Evolutionary conservation across 805 yeast genomes (phyloP), one percentile per base, ranked within the genome.

Genomic region (Saccharomycopsis babjevae): DNA sequence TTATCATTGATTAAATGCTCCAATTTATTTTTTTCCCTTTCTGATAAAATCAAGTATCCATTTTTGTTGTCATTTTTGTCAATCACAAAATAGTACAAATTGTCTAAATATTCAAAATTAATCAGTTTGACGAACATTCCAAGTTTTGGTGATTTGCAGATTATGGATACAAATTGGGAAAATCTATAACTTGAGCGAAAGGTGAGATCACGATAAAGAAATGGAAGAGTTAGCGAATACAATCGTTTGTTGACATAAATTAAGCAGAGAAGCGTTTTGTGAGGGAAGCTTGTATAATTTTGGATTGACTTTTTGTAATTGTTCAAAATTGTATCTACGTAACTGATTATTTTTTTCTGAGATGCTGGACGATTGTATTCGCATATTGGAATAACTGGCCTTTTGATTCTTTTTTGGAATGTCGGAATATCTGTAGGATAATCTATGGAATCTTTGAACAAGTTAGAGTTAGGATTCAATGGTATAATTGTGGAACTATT

Each of bases 111-210:
- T 0, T 92, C 84, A 30, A 90, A 70, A 68, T 90, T 89, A 52
- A 90, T 68, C 0, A 67, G 62, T 65, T 77, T 77, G 1, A 90
- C 88, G 62, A 78, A 76, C 28, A 69, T 67, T 0, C 92, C 91
- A 58, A 86, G 77, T 2, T 74, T 73, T 8, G 81, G 77, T 64
- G 80, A 79, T 59, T 79, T 75, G 54, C 87, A 76, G n/a, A 90
- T 71, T 5, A 84, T 78, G 1, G 91, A 78, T 5, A 90, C 83
- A 67, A 90, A 84, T 71, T 90, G 96, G 0, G 89, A 94, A 54
- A 88, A 80, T 50, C 96, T 74, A 69, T 87, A 90, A 6, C 92
- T 85, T 1, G 96, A 84, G 0, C 83, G 79, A 65, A 90, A 79
- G 15, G 67, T 63, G 3, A 92, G 83, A 7, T 71, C 63, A 15